Evolutionary conservation across 495 filamentous ascomycete species (phyloP), one percentile per base, ranked within the genome.

Genomic region (Penicillium psychrofluorescens): DNA sequence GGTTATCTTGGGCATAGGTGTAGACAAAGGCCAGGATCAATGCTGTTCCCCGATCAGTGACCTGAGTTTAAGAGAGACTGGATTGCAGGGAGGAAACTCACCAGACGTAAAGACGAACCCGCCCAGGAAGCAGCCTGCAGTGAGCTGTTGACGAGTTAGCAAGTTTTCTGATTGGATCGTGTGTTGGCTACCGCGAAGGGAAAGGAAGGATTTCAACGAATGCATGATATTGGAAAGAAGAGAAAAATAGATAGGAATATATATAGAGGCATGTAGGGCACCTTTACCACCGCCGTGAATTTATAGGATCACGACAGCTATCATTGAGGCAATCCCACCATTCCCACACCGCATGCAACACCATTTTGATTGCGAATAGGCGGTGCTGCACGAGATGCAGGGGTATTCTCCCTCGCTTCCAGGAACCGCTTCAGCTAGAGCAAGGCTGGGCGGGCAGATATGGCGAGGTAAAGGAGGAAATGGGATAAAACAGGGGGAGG

Each of bases 381-480:
- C 74, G 79, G 72, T 50, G 64, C 76, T 76, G 76, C 62, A 67
- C 72, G 75, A 68, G 76, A 76, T 79, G 79, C 78, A 83, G 80
- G 85, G 88, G 85, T 83, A 75, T 84, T 96, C 87, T 96, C 76
- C 90, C 90, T 95, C 90, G 75, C 70, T 83, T 88, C 78, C 86
- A 95, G 89, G 90, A 95, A 95, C 88, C 90, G 88, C 81, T 77
- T 81, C 86, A 91, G 87, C 76, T 81, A 81, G 67, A 56, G 63
- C 43, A 63, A 65, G 77, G 76, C 89, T 90, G 87, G 79, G 79
- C 89, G 90, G 88, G 90, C 90, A 96, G 90, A 85, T 86, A 88
- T 85, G 74, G 74, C 75, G 88, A 90, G 85, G 86, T 83, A 22
- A 22, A 22, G 22, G 22, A 6, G 2, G 4, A 22, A 22, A 6